These are phyloP conservation scores for Colletotrichum aenigma DNA, from an alignment of 2,329 filamentous ascomycete genomes.

Conservation along the genomic window DNA sequence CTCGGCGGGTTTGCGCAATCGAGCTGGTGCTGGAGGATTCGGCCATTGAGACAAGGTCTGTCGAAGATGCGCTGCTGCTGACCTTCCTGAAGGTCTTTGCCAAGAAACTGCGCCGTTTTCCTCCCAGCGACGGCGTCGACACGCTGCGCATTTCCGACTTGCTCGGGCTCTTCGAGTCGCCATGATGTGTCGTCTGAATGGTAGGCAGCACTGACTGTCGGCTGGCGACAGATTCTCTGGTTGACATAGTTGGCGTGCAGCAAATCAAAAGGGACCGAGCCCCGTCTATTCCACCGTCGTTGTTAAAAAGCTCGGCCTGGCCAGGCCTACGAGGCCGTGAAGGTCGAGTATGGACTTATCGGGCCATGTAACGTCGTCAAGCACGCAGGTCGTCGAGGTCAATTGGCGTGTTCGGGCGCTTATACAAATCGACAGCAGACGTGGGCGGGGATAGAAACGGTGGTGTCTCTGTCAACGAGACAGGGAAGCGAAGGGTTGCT, in stretches of 20 bases:
- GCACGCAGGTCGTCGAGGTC: not conserved
- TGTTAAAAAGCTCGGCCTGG: not conserved
- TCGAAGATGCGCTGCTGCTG: conserved; percentile 18
- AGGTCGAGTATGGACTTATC: conserved; percentile 19
- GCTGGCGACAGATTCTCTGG: conserved; percentile 15
- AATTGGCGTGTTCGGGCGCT: not conserved
- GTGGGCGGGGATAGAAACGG: not conserved
- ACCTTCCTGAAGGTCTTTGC: conserved; percentile 23
- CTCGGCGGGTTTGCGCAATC: conserved; percentile 1
- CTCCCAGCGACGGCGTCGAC: conserved; percentile 2
- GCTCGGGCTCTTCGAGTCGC: not conserved
- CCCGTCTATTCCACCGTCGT: conserved; percentile 13
- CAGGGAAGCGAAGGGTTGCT: not conserved
- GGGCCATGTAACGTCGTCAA: conserved; percentile 15
- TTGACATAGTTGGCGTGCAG: conserved; percentile 6
- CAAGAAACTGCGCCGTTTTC: conserved; percentile 19
- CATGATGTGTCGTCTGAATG: conserved; percentile 20
- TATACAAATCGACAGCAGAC: not conserved
- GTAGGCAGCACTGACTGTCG: conserved; percentile 17
- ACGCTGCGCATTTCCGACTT: conserved; percentile 9
- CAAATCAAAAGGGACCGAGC: not conserved
- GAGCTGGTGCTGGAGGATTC: not conserved
- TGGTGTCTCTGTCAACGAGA: conserved; percentile 12
- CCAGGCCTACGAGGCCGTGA: conserved; percentile 16
- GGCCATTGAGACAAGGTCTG: conserved; percentile 11